Conservation (phyloP, 345 rosid genomes). For the Bretschneidera sinensis region DNA sequence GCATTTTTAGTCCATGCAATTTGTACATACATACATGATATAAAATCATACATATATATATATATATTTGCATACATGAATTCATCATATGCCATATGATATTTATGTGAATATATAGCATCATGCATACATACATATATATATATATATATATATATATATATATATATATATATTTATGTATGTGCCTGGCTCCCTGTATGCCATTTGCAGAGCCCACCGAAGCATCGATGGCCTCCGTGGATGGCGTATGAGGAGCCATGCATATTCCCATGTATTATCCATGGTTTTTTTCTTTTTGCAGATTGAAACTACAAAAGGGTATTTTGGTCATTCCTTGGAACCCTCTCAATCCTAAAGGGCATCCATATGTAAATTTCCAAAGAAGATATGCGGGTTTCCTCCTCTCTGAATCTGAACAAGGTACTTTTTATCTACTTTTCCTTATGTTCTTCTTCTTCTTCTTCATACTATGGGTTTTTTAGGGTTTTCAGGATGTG, state of each 20-base stretch:
- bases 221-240: constrained; percentile 69
- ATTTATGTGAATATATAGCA: neutral
- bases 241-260: constrained; percentile 99
- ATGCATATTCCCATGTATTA: constrained; percentile 53
- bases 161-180: too few species aligned
- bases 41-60: neutral
- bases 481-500: too few species aligned
- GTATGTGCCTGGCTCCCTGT: constrained; percentile 99
- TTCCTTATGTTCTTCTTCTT: too few species aligned
- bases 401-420: too few species aligned
- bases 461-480: too few species aligned
- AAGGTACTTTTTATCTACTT: too few species aligned
- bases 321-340: neutral
- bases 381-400: too few species aligned
- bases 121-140: constrained; percentile 9
- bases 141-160: too few species aligned
- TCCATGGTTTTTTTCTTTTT: constrained; percentile 3
- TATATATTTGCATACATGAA: neutral
- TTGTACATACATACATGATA: too few species aligned
- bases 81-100: neutral
- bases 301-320: neutral
- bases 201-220: constrained; percentile 82
- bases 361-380: too few species aligned
- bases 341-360: too few species aligned
- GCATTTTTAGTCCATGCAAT: constrained; percentile 1